Base-by-base conservation (phyloP, 2,329 filamentous ascomycete species). In the Fusarium sp. region DNA sequence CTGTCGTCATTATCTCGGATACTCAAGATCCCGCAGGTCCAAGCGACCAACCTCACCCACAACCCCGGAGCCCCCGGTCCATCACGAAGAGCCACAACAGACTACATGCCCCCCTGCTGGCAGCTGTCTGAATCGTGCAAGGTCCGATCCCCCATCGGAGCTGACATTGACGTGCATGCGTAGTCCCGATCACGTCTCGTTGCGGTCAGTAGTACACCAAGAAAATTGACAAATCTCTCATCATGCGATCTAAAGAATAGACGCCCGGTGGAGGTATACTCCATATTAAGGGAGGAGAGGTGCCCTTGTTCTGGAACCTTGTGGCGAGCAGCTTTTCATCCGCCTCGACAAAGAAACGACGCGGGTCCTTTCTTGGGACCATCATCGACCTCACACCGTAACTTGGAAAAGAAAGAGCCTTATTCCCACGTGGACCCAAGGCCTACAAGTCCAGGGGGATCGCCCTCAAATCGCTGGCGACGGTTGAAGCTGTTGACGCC, bases 401-500 rank as follows among this genome's bases (percentile, higher is more conserved):
- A 66, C 47, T 66, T 37, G 31, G 35, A 45, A 5, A 45, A 60
- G 29, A 45, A 61, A 58, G 42, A 42, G 8, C 37, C 24, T 6
- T 24, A 34, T 59, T 64, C 6, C 24, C 45, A 54, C 47, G 40
- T 62, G 60, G 50, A 59, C 22, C 22, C 22, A 24, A 24, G 22
- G 22, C 22, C 22, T 24, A 24, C 22, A 24, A 24, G 22, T 24
- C 22, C 38, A 60, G 60, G 50, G 57, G 50, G 57, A 34, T 57
- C 27, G 27, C 27, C 27, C 27, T 29, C 27, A 8, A 29, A 31
- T 31, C 54, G 34, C 52, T 29, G 59, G 20, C 35, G 66, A 72
- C 58, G 56, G 68, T 61, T 74, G 20, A 54, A 42, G 64, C 27
- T 22, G 35, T 45, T 74, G 34, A 72, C 71, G 71, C 71, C 71